Evolutionary conservation across 441 rosid genomes (phyloP).

Genomic region (Erodium moschatum): DNA sequence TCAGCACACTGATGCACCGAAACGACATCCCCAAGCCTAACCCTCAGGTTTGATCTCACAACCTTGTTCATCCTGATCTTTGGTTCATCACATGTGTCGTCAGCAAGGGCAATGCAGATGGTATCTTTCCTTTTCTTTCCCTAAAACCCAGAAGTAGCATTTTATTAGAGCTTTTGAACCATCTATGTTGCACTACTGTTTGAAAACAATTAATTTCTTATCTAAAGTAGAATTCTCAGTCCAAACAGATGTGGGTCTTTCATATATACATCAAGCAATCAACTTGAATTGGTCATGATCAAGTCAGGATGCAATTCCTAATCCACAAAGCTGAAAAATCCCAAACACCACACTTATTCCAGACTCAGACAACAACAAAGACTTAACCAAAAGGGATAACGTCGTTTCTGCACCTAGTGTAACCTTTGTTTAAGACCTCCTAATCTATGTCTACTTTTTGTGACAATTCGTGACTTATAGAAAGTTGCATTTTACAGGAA

Average conservation of each 20-base stretch:
- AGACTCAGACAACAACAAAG: background rate
- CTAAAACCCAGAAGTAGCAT: background rate
- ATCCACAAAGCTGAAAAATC: background rate
- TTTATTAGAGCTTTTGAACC: background rate
- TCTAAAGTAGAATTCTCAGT: background rate
- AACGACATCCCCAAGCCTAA: background rate
- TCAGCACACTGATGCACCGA: constrained; percentile 8
- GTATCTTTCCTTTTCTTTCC: constrained; percentile 17
- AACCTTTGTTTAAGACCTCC: no score
- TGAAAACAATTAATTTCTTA: background rate
- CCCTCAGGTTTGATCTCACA: background rate
- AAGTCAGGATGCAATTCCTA: background rate
- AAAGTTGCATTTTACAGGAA: no score
- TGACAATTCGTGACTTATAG: no score
- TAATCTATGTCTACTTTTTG: no score
- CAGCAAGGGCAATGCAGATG: constrained; percentile 17
- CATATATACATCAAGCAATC: background rate
- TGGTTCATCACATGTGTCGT: constrained; percentile 15
- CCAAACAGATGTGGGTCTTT: background rate
- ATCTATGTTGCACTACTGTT: background rate
- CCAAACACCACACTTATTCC: background rate
- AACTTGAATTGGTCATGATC: background rate
- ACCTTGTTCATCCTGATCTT: constrained; percentile 18
- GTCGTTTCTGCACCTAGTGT: no score
- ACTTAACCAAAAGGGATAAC: background rate